Evolutionary conservation across 768 basidiomycete species (phyloP).

Genomic region (Lyophyllum decastes): DNA sequence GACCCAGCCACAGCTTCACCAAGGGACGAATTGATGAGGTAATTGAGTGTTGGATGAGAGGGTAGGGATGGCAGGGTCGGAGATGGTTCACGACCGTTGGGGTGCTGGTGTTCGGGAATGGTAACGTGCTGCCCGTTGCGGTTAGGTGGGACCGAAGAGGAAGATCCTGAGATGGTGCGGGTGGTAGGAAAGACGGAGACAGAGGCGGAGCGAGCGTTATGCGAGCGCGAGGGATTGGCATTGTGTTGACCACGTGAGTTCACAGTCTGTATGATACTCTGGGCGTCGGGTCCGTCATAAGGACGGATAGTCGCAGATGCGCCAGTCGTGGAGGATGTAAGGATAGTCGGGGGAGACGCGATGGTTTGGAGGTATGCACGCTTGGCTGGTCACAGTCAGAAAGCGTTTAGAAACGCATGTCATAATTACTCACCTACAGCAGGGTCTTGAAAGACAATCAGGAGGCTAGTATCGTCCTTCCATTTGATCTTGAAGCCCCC

Average conservation of each 20-base stretch:
- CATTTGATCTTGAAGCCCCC: slow-evolving; percentile 99
- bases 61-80: slow-evolving; percentile 82
- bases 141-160: slow-evolving; percentile 35
- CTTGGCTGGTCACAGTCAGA: slow-evolving; percentile 62
- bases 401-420: slow-evolving; percentile 1
- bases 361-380: slow-evolving; percentile 92
- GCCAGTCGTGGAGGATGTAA: slow-evolving; percentile 54
- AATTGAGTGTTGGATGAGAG: slow-evolving; percentile 81
- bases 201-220: slow-evolving; percentile 69
- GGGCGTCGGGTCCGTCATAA: slow-evolving; percentile 94
- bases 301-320: slow-evolving; percentile 72
- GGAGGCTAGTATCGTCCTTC: slow-evolving; percentile 93
- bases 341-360: slow-evolving; percentile 74
- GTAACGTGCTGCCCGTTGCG: slow-evolving; percentile 43
- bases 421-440: slow-evolving; percentile 68
- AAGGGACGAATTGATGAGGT: slow-evolving; percentile 78
- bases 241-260: slow-evolving; percentile 71
- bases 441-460: slow-evolving; percentile 94
- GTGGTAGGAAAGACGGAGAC: slow-evolving; percentile 61
- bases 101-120: slow-evolving; percentile 53
- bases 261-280: slow-evolving; percentile 79
- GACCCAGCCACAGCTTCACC: slow-evolving; percentile 50
- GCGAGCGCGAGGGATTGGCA: slow-evolving; percentile 65
- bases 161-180: slow-evolving; percentile 46
- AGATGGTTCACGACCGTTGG: slow-evolving; percentile 68